These are phyloP conservation scores for Naganishia onofrii DNA, from an alignment of 768 basidiomycete species.

Conservation along the genomic window DNA sequence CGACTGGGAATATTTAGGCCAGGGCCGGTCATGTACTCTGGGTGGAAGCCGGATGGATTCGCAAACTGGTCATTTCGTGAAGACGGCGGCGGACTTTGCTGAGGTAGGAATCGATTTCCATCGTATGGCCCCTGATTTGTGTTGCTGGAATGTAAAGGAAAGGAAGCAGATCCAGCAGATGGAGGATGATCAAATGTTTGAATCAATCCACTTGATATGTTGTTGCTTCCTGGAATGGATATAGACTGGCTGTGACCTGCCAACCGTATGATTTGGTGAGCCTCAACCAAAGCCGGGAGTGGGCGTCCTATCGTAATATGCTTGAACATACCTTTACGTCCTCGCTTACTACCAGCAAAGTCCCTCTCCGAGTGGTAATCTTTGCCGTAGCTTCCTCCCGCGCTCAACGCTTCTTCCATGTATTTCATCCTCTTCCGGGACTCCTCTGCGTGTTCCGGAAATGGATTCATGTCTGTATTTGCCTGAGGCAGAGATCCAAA, in stretches of 20 bases:
- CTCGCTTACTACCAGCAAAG: slow-evolving; percentile 2
- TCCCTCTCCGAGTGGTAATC: slow-evolving; percentile 8
- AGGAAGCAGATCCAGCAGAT: neutral
- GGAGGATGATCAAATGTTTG: neutral
- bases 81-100: slow-evolving; percentile 19
- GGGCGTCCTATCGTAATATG: too few species aligned
- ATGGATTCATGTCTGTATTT: slow-evolving; percentile 13
- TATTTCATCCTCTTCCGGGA: slow-evolving; percentile 18
- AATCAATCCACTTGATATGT: neutral
- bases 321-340: slow-evolving; percentile 2
- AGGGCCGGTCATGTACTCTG: neutral
- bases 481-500: neutral
- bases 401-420: slow-evolving; percentile 1
- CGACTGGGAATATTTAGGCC: slow-evolving; percentile 6
- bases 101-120: slow-evolving; percentile 11
- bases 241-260: slow-evolving; percentile 11
- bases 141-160: slow-evolving; percentile 1
- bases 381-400: neutral
- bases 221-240: slow-evolving; percentile 13
- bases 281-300: neutral
- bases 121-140: slow-evolving; percentile 3
- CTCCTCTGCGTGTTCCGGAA: slow-evolving; percentile 9
- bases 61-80: slow-evolving; percentile 13
- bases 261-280: neutral
- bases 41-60: slow-evolving; percentile 7